Base-by-base conservation (phyloP, 495 filamentous ascomycete genomes). In the Aspergillus sparsus region DNA sequence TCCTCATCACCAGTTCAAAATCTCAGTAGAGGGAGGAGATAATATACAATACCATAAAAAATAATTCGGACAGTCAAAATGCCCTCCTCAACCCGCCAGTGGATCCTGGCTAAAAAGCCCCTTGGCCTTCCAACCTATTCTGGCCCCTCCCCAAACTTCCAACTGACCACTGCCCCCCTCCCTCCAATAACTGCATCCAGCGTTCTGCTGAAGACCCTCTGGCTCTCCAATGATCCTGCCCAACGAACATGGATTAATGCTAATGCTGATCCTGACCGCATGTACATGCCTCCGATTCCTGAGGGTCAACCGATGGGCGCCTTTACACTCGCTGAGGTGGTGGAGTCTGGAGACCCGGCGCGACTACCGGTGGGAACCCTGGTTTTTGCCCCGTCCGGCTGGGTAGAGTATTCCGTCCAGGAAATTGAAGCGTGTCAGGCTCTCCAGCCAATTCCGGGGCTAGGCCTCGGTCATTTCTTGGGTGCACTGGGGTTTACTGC, bases 221-320 rank as follows among this genome's bases (percentile, higher is more conserved):
- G 85, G 68, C 62, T 90, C 56, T 87, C 84, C 47, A 83, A 87
- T 58, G 88, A 92, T 69, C 88, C 88, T 0, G 85, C 86, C 34
- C 87, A 89, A 77, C 78, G 88, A 53, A 78, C 78, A 44, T 89
- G 87, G 88, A 81, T 92, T 57, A 62, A 67, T 54, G 70, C 79
- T 74, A 66, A 64, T 64, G 53, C 72, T 15, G 65, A 72, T 31
- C 64, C 71, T 7, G 67, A 62, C 12, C 73, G 85, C 39, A 81
- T 83, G 12, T 91, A 90, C 70, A 32, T 80, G 6, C 75, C 83
- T 0, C 85, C 88, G 2, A 82, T 90, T 0, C 62, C 74, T 21
- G 74, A 83, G 45, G 85, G 82, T 57, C 78, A 75, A n/a, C 69
- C 77, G 2, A 90, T 92, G 86, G 78, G 78, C 15, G 78, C 83